A percentile compares a stretch with the other conserved stretches of the same genome.
phyloP scores from a whole-genome alignment of 2,329 filamentous ascomycete species.

The Ophiostoma novo-ulmi region DNA sequence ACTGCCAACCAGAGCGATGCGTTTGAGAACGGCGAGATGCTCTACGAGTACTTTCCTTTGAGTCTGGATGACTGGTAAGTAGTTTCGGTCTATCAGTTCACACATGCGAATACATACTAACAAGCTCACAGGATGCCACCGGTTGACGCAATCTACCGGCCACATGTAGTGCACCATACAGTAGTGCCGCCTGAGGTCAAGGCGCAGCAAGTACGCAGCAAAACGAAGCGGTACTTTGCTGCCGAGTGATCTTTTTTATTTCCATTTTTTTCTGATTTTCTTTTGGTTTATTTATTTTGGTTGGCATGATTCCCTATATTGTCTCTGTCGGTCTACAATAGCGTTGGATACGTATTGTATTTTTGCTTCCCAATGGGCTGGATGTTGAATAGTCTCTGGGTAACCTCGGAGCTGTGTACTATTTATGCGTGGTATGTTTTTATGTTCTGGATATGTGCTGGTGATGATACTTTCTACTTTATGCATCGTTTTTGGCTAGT shows the following conservation, averaged over 20 bases:
- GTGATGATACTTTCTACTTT: neutral
- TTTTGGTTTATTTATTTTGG: neutral
- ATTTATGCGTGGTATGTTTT: neutral
- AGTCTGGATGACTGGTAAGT: slow-evolving; percentile 76
- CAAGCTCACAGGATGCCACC: slow-evolving; percentile 62
- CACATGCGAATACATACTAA: slow-evolving; percentile 12
- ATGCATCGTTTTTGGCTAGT: no score
- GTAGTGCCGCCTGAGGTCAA: slow-evolving; percentile 64
- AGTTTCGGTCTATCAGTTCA: no score
- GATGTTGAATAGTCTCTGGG: neutral
- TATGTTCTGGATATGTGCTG: neutral
- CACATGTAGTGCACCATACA: slow-evolving; percentile 90
- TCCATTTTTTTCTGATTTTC: neutral
- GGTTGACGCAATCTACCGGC: slow-evolving; percentile 83
- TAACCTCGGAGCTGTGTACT: neutral
- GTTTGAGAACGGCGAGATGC: slow-evolving; percentile 70
- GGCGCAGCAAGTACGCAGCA: slow-evolving; percentile 60
- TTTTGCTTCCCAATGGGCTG: neutral
- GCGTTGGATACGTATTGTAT: slow-evolving; percentile 1
- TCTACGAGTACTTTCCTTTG: slow-evolving; percentile 94
- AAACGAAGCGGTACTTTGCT: slow-evolving; percentile 67
- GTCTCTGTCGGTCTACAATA: slow-evolving; percentile 3
- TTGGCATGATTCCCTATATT: slow-evolving; percentile 7
- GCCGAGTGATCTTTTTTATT: slow-evolving; percentile 46
- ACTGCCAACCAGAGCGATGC: slow-evolving; percentile 41